Base-by-base conservation (phyloP, 164 flowering plant species). In the Vitis cinerea region DNA sequence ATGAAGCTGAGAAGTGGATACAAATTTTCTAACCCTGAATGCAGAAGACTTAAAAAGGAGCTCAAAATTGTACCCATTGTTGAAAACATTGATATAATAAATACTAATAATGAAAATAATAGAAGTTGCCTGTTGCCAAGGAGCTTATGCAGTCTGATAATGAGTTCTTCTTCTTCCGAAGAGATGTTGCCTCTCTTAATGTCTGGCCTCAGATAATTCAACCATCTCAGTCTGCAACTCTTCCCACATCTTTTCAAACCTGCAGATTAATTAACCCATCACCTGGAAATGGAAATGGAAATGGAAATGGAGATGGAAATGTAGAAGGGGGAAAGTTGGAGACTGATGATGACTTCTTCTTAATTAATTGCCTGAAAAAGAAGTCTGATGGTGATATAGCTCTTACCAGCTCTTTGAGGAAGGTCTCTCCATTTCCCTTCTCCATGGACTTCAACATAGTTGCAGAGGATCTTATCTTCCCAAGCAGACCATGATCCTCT, bases 351-450 rank as follows among this genome's bases (percentile, higher is more conserved):
- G 27, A 23, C 44, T 31, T 31, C 44, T 31, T 31, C 44, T 31
- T 31, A 31, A 31, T 31, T 31, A 31, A 31, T 3, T 31, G 44
- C 44, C 44, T 31, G 44, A 31, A 31, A 23, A 23, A 23, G 27
- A 23, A 23, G 27, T 23, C 27, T 23, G 27, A 23, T 23, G 27
- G 27, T 23, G 27, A 23, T 23, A 23, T 23, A 23, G 2, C 27
- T 23, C 27, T 8, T 55, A 74, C 82, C 82, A 31, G 83, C 77
- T 72, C 50, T 78, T 60, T 56, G 17, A 55, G 83, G 77, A 31
- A 81, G 68, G 55, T 67, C 50, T 56, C 79, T 70, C 83, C 83
- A 81, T 59, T 53, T 67, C 10, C 81, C 83, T 55, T 75, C 81
- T 9, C 83, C 81, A 44, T 78, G 72, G 10, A 53, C 4, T 5